Evolutionary conservation across 108 stramenopile species (phyloP).

Genomic region (Skeletonema grethae): DNA sequence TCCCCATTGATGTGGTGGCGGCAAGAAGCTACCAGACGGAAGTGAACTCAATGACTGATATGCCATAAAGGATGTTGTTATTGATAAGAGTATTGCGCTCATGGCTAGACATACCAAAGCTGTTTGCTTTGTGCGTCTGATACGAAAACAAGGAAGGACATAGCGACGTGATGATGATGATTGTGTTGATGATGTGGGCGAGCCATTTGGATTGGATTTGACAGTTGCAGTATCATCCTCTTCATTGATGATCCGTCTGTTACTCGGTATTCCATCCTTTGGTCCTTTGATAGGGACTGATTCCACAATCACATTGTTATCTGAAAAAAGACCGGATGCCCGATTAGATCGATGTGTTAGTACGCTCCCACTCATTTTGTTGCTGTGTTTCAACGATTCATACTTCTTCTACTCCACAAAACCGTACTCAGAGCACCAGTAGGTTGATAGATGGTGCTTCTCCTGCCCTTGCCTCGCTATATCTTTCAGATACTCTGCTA

Average conservation of each 20-base stretch:
- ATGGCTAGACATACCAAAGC: conserved; percentile 17
- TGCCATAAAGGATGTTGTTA: conserved; percentile 30
- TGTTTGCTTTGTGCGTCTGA: conserved; percentile 21
- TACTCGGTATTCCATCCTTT: neutral
- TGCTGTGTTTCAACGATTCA: neutral
- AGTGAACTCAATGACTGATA: conserved; percentile 22
- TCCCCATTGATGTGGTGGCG: conserved; percentile 39
- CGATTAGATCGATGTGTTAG: neutral
- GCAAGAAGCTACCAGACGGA: conserved; percentile 31
- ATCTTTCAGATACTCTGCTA: no score
- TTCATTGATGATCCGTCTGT: conserved; percentile 1
- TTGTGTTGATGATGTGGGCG: neutral
- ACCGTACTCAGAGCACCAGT: no score
- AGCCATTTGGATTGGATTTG: conserved; percentile 18
- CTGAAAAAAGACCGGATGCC: conserved; percentile 1
- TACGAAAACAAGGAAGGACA: conserved; percentile 45
- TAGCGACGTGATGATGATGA: conserved; percentile 17
- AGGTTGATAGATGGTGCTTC: no score
- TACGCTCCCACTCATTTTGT: conserved; percentile 2
- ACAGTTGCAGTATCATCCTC: conserved; percentile 15
- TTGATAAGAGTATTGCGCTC: conserved; percentile 27
- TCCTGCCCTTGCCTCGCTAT: no score
- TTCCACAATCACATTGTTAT: conserved; percentile 2
- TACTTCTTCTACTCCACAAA: neutral
- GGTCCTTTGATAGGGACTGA: conserved; percentile 3